Conservation (phyloP, 805 yeast species). For the Ogataea chonburiensis region DNA sequence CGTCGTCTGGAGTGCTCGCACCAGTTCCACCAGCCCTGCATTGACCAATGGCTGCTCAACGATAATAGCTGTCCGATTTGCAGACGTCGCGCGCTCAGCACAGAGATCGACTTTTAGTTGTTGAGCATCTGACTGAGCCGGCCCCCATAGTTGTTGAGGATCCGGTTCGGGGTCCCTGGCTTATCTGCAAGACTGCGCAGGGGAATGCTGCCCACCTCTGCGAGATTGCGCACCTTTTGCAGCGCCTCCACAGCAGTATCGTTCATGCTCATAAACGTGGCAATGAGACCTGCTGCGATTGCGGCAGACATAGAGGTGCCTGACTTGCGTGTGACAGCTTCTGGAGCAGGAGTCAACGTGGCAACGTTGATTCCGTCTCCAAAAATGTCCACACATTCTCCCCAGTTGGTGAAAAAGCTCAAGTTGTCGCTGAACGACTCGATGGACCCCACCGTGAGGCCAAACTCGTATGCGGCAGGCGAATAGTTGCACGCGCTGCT, state of each 20-base stretch:
- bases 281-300: conserved; percentile 44
- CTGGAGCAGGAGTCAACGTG: conserved; percentile 38
- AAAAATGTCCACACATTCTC: conserved; percentile 51
- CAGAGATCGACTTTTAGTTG: conserved; percentile 10
- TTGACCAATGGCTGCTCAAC: conserved; percentile 55
- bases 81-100: conserved; percentile 40
- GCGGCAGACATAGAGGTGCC: conserved; percentile 55
- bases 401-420: conserved; percentile 45
- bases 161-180: conserved; percentile 23
- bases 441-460: conserved; percentile 43
- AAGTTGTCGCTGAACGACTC: conserved; percentile 35
- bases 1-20: conserved; percentile 51
- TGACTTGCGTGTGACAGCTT: conserved; percentile 35
- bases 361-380: conserved; percentile 48
- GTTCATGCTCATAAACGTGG: conserved; percentile 44
- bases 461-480: conserved; percentile 44
- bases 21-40: conserved; percentile 52
- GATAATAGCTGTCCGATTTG: conserved; percentile 61
- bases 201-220: conserved; percentile 18
- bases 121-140: conserved; percentile 16
- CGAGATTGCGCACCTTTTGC: conserved; percentile 23
- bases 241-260: conserved; percentile 36
- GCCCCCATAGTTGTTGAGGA: conserved; percentile 26
- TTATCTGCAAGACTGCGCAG: conserved; percentile 8
- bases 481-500: conserved; percentile 44